Evolutionary conservation across 2,329 filamentous ascomycete species (phyloP).

Genomic region (Xylaria sp.): DNA sequence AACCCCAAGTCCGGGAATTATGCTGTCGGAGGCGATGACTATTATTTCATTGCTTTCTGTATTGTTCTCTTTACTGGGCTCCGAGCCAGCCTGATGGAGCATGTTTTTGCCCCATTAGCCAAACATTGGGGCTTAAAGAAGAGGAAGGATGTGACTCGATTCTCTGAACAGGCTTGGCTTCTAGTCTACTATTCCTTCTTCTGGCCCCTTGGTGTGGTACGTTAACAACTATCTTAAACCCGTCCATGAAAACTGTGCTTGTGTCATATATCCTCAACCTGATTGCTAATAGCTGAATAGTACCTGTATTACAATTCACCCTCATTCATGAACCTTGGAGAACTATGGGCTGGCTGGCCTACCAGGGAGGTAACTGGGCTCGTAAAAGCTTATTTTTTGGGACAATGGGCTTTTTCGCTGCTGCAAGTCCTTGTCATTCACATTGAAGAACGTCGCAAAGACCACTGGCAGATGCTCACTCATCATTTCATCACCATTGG

Average conservation of each 20-base stretch:
- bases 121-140: slow-evolving; percentile 74
- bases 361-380: slow-evolving; percentile 73
- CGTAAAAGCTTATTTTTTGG: slow-evolving; percentile 88
- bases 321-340: slow-evolving; percentile 77
- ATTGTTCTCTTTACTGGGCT: slow-evolving; percentile 86
- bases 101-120: slow-evolving; percentile 80
- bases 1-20: slow-evolving; percentile 73
- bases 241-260: background rate
- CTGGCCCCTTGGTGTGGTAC: slow-evolving; percentile 83
- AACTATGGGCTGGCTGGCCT: slow-evolving; percentile 87
- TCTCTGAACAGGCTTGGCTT: slow-evolving; percentile 94
- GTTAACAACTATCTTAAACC: slow-evolving; percentile 36
- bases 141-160: slow-evolving; percentile 77
- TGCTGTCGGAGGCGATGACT: slow-evolving; percentile 78
- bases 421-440: slow-evolving; percentile 95
- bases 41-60: slow-evolving; percentile 77
- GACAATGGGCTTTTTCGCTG: slow-evolving; percentile 90
- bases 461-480: slow-evolving; percentile 93
- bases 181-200: slow-evolving; percentile 81
- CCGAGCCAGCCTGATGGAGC: slow-evolving; percentile 84
- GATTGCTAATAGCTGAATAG: slow-evolving; percentile 50
- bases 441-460: slow-evolving; percentile 92
- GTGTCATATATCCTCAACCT: slow-evolving; percentile 17
- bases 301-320: slow-evolving; percentile 80
- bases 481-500: slow-evolving; percentile 90